Base-by-base conservation (phyloP, 768 basidiomycete genomes). In the Tephrocybe rancida region DNA sequence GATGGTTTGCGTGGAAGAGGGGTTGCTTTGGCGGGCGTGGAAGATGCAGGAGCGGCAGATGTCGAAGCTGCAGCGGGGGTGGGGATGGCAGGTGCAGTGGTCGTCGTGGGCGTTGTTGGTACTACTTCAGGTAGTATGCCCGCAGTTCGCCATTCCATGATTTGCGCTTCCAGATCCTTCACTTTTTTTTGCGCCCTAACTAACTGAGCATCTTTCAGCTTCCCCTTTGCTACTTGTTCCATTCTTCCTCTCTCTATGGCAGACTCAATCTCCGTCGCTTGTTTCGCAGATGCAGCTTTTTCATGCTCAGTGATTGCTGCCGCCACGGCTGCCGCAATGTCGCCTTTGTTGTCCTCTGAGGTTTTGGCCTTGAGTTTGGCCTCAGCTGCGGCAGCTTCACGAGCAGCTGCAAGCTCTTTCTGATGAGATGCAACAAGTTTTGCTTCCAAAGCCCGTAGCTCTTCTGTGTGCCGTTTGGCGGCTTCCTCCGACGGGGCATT, bases 161-260 rank as follows among this genome's bases (percentile, higher is more conserved):
- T 79, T 52, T 84, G 81, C 10, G 76, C 75, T 61, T 91, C 88
- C 30, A 90, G 72, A 6, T 87, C 84, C 70, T 89, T 91, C 45
- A 90, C 71, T 52, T 77, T 80, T 52, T 70, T 72, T 62, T 88
- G 83, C 9, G 81, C 73, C 46, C 74, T 80, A 26, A 84, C 75
- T n/a, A 91, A 71, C 58, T 87, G 87, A 1, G 73, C 71, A 58
- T 92, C 90, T 70, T 90, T 91, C 38, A 92, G 59, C 65, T 86
- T 88, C 29, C 70, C 65, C 70, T 87, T 88, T 21, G 82, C 73
- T 1, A 62, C 72, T 46, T 79, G 74, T 57, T 92, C 90, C 72
- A 80, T 73, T 43, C 89, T 75, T 2, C 90, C 90, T 2, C 81
- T 73, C 45, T 92, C 90, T 6, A 87, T 76, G 1, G 90, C 90